Evolutionary conservation across 768 basidiomycete species (phyloP), one percentile per base, ranked within the genome.

Genomic region (Coprinopsis sp.): DNA sequence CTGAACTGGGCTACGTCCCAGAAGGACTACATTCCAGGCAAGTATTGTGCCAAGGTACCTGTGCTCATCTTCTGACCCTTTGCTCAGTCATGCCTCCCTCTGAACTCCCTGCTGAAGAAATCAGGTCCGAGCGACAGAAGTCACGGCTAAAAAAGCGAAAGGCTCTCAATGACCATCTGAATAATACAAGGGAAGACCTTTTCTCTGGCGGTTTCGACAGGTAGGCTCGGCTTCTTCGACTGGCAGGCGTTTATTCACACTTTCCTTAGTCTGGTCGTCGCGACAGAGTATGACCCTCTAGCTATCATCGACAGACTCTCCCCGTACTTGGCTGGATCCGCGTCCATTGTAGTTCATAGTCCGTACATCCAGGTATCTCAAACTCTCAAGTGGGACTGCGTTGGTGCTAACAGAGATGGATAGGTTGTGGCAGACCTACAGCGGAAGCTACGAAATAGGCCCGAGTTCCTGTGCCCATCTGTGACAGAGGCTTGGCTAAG

Each of bases 1-100:
- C 65, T 98, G 16, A 96, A 96, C 62, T 99, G 95, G 95, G 87
- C 89, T 19, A 87, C 89, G 10, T 82, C 84, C 13, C 82, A 91
- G 47, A 81, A 85, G 58, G 78, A 82, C 16, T 87, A 93, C 54
- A 73, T 66, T 11, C 82, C 89, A 8, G 64, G 87, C 84, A 62
- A 39, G 72, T 38, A 23, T 29, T 27, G 23, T 30, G 47, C 25
- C 33, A 7, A 33, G 41, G 14, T 24, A 11, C 22, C 33, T 42
- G 24, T 6, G 16, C 44, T 36, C 37, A 47, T 53, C 47, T 46
- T 57, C 37, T 21, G 28, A 12, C 42, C 0, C 46, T 14, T 39
- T 19, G 22, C 8, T 14, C 36, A 87, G 84, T 85, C 14, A 56
- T 79, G 6, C 74, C 81, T 12, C 78, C 85, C 7, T 64, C 76